phyloP scores from a whole-genome alignment of 177 flowering plant species.

The Vitis hybrid region DNA sequence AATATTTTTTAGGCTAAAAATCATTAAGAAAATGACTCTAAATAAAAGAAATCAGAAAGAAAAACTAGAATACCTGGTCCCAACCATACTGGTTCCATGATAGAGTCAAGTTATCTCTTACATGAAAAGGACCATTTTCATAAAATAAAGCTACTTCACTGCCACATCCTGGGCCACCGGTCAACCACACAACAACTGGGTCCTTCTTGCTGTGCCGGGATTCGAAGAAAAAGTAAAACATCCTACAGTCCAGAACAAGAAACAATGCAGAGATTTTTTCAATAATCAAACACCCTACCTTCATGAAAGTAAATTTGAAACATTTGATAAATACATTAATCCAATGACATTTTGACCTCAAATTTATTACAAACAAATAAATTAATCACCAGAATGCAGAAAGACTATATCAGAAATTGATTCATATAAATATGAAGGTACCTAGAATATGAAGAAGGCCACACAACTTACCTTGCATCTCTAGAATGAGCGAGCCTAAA shows the following conservation, averaged over 20 bases:
- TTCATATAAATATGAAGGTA: too few species aligned
- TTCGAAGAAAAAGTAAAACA: constrained; percentile 98
- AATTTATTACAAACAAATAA: too few species aligned
- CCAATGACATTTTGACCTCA: too few species aligned
- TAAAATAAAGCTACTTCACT: constrained; percentile 91
- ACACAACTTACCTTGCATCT: constrained; percentile 35
- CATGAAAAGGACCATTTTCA: constrained; percentile 91
- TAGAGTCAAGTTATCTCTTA: constrained; percentile 76
- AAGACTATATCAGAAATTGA: too few species aligned
- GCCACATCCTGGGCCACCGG: constrained; percentile 99
- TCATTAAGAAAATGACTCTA: too few species aligned
- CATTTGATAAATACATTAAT: too few species aligned
- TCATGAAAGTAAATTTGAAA: too few species aligned
- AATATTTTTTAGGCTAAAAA: too few species aligned
- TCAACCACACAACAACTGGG: constrained; percentile 93
- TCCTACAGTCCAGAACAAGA: constrained; percentile 41
- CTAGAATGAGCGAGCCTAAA: constrained; percentile 41
- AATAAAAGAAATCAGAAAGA: background rate
- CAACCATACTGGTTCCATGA: constrained; percentile 92
- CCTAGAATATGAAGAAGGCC: background rate
- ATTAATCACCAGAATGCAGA: too few species aligned
- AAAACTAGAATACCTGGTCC: constrained; percentile 67
- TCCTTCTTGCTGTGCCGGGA: constrained; percentile 63
- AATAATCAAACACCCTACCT: too few species aligned
- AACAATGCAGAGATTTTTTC: too few species aligned